Percentiles rank a stretch among this genome's conserved stretches.
These are phyloP conservation scores for Suillus clintonianus DNA, from an alignment of 768 basidiomycete genomes.

Conservation along the genomic window DNA sequence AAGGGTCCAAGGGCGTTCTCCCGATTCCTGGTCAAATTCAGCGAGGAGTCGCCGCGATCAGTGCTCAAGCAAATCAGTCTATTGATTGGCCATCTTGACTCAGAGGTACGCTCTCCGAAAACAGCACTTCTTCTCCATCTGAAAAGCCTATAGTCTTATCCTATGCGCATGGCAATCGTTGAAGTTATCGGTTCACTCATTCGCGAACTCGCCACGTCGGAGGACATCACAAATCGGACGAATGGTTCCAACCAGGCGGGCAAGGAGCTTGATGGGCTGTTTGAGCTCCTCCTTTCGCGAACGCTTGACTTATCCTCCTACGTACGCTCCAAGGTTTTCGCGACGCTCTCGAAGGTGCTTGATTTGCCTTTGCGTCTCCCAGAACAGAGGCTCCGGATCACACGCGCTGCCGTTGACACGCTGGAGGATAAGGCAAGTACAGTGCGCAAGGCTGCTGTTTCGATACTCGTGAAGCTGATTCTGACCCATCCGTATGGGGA, in stretches of 20 bases:
- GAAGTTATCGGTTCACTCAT: slow-evolving; percentile 89
- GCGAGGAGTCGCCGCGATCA: slow-evolving; percentile 75
- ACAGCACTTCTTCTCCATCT: background rate
- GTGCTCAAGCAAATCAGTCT: slow-evolving; percentile 90
- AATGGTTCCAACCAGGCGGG: slow-evolving; percentile 33
- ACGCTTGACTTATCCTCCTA: slow-evolving; percentile 87
- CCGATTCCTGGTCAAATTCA: slow-evolving; percentile 77
- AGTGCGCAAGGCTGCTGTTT: slow-evolving; percentile 84
- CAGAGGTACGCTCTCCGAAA: slow-evolving; percentile 63
- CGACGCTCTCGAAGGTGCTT: slow-evolving; percentile 74
- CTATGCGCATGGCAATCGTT: slow-evolving; percentile 93
- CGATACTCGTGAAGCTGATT: slow-evolving; percentile 73
- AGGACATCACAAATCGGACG: slow-evolving; percentile 49
- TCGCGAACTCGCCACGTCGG: slow-evolving; percentile 66
- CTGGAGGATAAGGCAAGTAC: slow-evolving; percentile 88
- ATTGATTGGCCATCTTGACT: slow-evolving; percentile 83
- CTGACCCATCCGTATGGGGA: slow-evolving; percentile 87
- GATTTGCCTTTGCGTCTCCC: slow-evolving; percentile 82
- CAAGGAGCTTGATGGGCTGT: slow-evolving; percentile 80
- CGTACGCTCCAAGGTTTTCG: slow-evolving; percentile 86
- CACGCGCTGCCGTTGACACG: slow-evolving; percentile 73
- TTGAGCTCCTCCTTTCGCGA: slow-evolving; percentile 84
- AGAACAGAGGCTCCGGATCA: slow-evolving; percentile 77
- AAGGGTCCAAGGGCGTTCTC: slow-evolving; percentile 89
- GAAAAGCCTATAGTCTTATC: slow-evolving; percentile 67